Evolutionary conservation across 2,329 filamentous ascomycete genomes (phyloP), one percentile per base, ranked within the genome.

Genomic region (Monosporascus sp.): DNA sequence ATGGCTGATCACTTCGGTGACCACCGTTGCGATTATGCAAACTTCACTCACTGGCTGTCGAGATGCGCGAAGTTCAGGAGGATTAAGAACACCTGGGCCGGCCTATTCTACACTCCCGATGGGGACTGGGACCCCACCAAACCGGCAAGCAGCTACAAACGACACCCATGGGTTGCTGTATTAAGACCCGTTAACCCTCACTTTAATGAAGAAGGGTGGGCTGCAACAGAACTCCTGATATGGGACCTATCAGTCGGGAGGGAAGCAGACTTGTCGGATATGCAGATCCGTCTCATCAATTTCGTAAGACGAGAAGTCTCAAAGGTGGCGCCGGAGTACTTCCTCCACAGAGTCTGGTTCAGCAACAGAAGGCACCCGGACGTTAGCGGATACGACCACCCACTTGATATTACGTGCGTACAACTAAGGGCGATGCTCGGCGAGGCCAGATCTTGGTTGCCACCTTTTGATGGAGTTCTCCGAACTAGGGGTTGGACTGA

Each of bases 161-260:
- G 74, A 9, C 73, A 76, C 45, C 77, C 81, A 0, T 85, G 80
- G 80, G 57, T 83, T 37, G 77, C 69, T 0, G 60, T 80, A 15
- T 74, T 75, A 53, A 74, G 81, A 11, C 74, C 77, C 0, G 59
- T 67, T 5, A 66, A 76, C n/a, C 66, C 71, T 1, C 69, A 75
- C 52, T 15, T 8, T 1, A 63, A 51, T 22, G 58, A 26, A 1
- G 26, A 18, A 8, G 18, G 63, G 1, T 75, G 68, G 62, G 57
- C 2, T 0, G 49, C 51, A 2, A 70, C 72, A 2, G 80, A 84
- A 58, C 59, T 85, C 14, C 67, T 84, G 6, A 78, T 85, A 40
- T 83, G 80, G 80, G 81, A 84, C 56, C 53, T 68, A 2, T 58
- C 64, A 7, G 58, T 55, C 1, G 57, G 64, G 1, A 68, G 62